These are phyloP conservation scores for Acaromyces ingoldii DNA, from an alignment of 1,284 basidiomycete genomes.

Conservation along the genomic window DNA sequence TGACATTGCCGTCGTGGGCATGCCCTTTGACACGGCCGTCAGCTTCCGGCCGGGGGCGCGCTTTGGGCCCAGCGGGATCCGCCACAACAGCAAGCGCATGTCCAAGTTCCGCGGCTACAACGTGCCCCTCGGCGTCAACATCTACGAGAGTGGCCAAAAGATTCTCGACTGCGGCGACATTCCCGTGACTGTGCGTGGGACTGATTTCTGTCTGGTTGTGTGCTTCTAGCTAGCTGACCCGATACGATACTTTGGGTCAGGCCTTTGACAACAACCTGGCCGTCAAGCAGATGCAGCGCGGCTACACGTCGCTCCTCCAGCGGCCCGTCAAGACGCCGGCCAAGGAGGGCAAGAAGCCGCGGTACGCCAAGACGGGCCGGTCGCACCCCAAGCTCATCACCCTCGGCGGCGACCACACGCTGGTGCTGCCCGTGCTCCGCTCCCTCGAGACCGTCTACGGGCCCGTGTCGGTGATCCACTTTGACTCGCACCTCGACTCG, in stretches of 20 bases:
- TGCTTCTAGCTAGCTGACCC: too few species aligned
- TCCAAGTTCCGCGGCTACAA: constrained; percentile 62
- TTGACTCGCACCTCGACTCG: constrained; percentile 70
- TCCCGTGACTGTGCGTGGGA: too few species aligned
- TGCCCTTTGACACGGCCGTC: constrained; percentile 72
- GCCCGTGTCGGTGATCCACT: constrained; percentile 66
- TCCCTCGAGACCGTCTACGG: constrained; percentile 66
- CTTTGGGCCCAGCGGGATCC: constrained; percentile 67
- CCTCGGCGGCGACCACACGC: constrained; percentile 74
- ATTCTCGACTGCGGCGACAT: neutral
- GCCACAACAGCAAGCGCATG: constrained; percentile 68
- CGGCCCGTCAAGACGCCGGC: too few species aligned
- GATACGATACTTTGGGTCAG: too few species aligned
- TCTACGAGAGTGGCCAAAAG: neutral
- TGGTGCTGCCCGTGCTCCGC: constrained; percentile 67
- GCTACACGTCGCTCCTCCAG: constrained; percentile 28
- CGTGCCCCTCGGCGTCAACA: neutral
- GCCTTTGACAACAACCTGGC: too few species aligned
- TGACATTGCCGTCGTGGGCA: constrained; percentile 70
- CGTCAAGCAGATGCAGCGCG: constrained; percentile 67
- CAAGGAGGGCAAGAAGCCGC: too few species aligned
- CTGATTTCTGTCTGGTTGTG: too few species aligned
- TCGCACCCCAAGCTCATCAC: too few species aligned
- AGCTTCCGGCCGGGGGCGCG: constrained; percentile 67
- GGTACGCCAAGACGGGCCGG: too few species aligned